Base-by-base conservation (phyloP, 2,329 filamentous ascomycete species). In the Neonectria faginata region DNA sequence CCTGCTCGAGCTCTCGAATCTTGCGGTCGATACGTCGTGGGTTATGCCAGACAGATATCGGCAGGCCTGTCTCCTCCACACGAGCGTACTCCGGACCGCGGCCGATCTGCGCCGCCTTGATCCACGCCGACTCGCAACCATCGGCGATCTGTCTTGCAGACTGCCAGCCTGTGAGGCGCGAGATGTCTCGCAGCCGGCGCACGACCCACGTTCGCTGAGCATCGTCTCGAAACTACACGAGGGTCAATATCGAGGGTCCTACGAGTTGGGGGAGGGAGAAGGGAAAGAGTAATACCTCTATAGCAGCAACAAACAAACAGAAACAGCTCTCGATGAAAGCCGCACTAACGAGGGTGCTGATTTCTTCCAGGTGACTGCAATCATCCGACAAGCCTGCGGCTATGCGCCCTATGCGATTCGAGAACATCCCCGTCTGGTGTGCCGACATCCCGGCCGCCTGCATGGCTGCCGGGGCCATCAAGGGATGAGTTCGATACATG, bases 401-500 rank as follows among this genome's bases (percentile, higher is more conserved):
- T 60, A 98, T 95, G 22, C 91, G 89, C 8, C 93, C 94, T 63
- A 97, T 89, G 67, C 90, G 85, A 65, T 89, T 89, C 1, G 94
- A 92, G 77, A 89, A 92, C 0, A 81, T 81, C 3, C 85, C 87
- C 1, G 95, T 97, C 54, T 91, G 87, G 14, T 82, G 82, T 0
- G 93, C 93, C 10, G 92, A 89, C 67, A 97, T 85, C 8, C 91
- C 91, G 0, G 93, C 93, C 3, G 96, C 94, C 72, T 94, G 88
- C 88, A 97, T 94, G 39, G 94, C 92, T 9, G 94, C 90, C 0
- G 95, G 93, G 0, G 94, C 95, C 94, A 97, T 97, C 25, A 87
- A 88, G 0, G 96, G 96, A 70, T 97, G 94, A 1, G 90, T 85
- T 36, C 96, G 87, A 64, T 95, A 84, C n/a, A 96, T 85, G 58